These are phyloP conservation scores for Aureobasidium sp. DNA, from an alignment of 2,329 filamentous ascomycete genomes.

Conservation along the genomic window DNA sequence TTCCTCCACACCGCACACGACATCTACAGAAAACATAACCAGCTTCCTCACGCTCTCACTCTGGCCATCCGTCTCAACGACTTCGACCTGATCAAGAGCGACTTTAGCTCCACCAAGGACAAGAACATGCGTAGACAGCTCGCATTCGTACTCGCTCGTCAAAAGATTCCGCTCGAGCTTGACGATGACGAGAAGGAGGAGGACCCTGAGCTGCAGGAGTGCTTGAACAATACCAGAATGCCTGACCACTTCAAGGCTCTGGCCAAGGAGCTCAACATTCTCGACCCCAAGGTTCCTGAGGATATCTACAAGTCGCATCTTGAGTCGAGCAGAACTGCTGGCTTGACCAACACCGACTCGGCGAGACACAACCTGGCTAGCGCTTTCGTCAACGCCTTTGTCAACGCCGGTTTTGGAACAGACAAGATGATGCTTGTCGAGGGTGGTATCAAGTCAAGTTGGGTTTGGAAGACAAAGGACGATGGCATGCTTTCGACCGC, in stretches of 20 bases:
- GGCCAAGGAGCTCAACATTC: constrained; percentile 90
- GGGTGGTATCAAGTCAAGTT: constrained; percentile 71
- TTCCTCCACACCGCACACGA: constrained; percentile 89
- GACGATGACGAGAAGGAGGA: constrained; percentile 56
- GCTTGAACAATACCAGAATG: constrained; percentile 77
- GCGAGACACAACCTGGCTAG: constrained; percentile 92
- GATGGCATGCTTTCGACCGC: constrained; percentile 96
- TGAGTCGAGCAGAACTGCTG: constrained; percentile 86
- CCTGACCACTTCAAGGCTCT: constrained; percentile 89
- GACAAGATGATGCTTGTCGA: constrained; percentile 98
- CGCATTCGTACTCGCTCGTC: constrained; percentile 83
- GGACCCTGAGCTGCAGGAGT: constrained; percentile 68
- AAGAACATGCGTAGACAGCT: constrained; percentile 83
- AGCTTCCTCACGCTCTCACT: constrained; percentile 86
- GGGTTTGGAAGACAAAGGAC: constrained; percentile 99
- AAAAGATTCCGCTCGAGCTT: constrained; percentile 75
- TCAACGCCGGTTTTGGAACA: constrained; percentile 88
- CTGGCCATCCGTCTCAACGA: constrained; percentile 92
- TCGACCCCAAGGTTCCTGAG: constrained; percentile 93
- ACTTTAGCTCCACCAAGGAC: constrained; percentile 74
- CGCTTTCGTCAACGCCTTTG: constrained; percentile 93
- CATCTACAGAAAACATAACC: constrained; percentile 89
- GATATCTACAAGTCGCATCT: constrained; percentile 99
- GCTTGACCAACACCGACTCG: constrained; percentile 90
- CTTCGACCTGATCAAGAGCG: constrained; percentile 63